Conservation (phyloP, 2,329 filamentous ascomycete species). For the Pseudogymnoascus sp. region DNA sequence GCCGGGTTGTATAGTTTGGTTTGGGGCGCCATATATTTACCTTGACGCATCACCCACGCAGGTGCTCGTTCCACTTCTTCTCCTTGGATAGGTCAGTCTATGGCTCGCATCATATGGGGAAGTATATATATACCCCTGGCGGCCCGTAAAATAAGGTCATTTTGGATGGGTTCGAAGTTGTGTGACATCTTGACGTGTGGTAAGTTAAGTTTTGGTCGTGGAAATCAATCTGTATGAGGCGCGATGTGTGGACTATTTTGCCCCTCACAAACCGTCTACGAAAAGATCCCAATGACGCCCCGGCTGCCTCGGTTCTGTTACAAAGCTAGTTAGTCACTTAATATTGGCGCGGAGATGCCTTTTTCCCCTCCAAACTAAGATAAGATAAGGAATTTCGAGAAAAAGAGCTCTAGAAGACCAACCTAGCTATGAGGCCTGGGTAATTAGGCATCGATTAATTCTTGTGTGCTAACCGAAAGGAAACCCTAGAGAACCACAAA, state of each 20-base stretch:
- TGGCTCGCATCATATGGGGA: neutral
- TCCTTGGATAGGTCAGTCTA: slow-evolving; percentile 45
- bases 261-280: neutral
- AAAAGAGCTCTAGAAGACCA: neutral
- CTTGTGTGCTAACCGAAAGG: slow-evolving; percentile 5
- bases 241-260: slow-evolving; percentile 2
- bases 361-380: neutral
- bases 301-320: slow-evolving; percentile 5
- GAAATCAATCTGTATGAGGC: slow-evolving; percentile 23
- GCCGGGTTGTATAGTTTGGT: neutral
- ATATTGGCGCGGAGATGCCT: neutral
- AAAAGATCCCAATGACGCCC: slow-evolving; percentile 6
- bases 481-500: slow-evolving; percentile 9
- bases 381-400: neutral
- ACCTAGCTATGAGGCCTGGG: neutral
- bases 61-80: slow-evolving; percentile 87
- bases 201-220: neutral
- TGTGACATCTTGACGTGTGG: slow-evolving; percentile 47
- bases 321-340: slow-evolving; percentile 3
- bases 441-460: neutral
- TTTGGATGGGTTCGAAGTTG: slow-evolving; percentile 78
- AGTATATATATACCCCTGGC: slow-evolving; percentile 60
- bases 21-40: slow-evolving; percentile 41
- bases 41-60: slow-evolving; percentile 99
- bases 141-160: slow-evolving; percentile 84